Base-by-base conservation (phyloP, 2,329 filamentous ascomycete species). In the Colletotrichum plurivorum region DNA sequence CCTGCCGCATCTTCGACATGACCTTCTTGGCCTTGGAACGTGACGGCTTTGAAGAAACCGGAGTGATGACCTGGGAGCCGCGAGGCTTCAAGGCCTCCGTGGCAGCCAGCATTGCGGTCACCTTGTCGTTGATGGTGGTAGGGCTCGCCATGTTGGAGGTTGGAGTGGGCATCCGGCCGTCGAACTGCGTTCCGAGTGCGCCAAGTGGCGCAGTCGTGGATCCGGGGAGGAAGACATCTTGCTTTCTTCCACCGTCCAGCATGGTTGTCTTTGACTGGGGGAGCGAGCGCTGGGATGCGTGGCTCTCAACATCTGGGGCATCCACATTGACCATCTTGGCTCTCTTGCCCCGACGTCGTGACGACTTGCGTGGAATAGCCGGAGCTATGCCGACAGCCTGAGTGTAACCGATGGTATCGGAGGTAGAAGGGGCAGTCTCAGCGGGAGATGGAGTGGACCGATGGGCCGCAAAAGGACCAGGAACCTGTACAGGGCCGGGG, bases 91-190 rank as follows among this genome's bases (percentile, higher is more conserved):
- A 71, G 13, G 75, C 73, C 41, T 79, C 67, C 2, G 76, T 80
- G 6, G 79, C 78, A 12, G 80, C 77, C 25, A 83, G 71, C 80
- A 82, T 83, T 13, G 76, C 76, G 5, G 63, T 61, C 12, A 81
- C 70, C 65, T 82, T 82, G n/a, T 76, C 64, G 27, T 76, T 75
- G 36, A 82, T 75, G 27, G 77, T 73, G 4, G 76, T 73, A 15
- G 75, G 64, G 20, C 67, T 46, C 52, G 39, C 46, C n/a, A 27
- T 12, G 20, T 39, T n/a, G 13, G 22, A 27, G 31, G 27, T 16
- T 6, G 39, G 25, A 39, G 25, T 27, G n/a, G 36, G 48, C 16
- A 39, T 51, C 18, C 8, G 41, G 15, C 25, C n/a, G 39, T 36
- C 45, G 22, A 43, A 36, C 49, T 67, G 22, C n/a, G 59, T 60